These are phyloP conservation scores for Amyloporia xantha DNA, from an alignment of 768 basidiomycete species.

Conservation along the genomic window DNA sequence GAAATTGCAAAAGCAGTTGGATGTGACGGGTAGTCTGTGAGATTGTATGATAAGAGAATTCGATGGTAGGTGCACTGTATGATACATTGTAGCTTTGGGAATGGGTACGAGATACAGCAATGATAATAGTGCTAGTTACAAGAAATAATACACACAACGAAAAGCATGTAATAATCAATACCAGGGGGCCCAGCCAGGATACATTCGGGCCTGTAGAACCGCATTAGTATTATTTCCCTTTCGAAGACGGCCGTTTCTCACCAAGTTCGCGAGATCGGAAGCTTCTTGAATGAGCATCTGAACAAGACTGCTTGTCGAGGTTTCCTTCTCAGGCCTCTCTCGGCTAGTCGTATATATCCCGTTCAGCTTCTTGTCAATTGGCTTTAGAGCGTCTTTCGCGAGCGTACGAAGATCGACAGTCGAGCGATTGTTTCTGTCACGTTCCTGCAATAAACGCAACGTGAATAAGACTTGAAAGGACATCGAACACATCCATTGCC, in stretches of 20 bases:
- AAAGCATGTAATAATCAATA: slow-evolving; percentile 43
- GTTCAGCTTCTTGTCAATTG: slow-evolving; percentile 79
- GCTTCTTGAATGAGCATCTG: slow-evolving; percentile 90
- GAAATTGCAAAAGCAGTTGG: slow-evolving; percentile 51
- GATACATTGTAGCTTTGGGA: too few relatives aligned
- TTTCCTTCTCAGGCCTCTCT: slow-evolving; percentile 40
- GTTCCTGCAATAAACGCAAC: slow-evolving; percentile 12
- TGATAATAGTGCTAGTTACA: too few relatives aligned
- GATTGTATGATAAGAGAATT: too few relatives aligned
- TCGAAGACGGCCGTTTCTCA: slow-evolving; percentile 23
- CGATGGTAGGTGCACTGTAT: too few relatives aligned
- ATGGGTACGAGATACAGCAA: too few relatives aligned
- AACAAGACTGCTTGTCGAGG: slow-evolving; percentile 80
- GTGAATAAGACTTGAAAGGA: not conserved
- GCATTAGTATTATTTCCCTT: slow-evolving; percentile 10
- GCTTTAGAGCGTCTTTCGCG: slow-evolving; percentile 69
- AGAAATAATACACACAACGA: too few relatives aligned
- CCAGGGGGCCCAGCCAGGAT: slow-evolving; percentile 86
- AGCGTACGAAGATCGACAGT: slow-evolving; percentile 51
- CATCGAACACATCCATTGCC: not conserved
- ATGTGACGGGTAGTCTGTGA: not conserved
- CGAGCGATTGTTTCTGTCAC: slow-evolving; percentile 1
- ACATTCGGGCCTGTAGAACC: slow-evolving; percentile 72
- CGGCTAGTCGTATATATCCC: slow-evolving; percentile 53
- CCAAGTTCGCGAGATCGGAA: slow-evolving; percentile 65